Evolutionary conservation across 106 monocot species (phyloP).

Genomic region (Dioscorea zingiberensis): DNA sequence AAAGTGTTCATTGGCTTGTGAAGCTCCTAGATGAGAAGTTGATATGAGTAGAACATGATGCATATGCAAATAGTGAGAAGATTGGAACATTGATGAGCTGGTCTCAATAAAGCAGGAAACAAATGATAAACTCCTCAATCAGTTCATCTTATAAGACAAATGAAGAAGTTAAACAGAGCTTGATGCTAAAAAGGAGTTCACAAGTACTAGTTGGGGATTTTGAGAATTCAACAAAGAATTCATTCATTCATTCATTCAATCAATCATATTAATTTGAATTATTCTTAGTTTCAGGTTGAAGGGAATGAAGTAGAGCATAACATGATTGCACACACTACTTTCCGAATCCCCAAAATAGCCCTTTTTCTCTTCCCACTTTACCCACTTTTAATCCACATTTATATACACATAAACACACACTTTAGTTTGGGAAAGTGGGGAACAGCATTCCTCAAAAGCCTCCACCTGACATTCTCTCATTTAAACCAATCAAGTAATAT

Average conservation of each 20-base stretch:
- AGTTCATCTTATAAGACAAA: background rate
- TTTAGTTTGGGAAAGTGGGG: background rate
- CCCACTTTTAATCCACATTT: background rate
- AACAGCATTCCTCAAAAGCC: background rate
- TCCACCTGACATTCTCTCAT: background rate
- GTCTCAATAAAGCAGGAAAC: conserved; percentile 3
- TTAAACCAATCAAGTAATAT: background rate
- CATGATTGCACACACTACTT: conserved; percentile 8
- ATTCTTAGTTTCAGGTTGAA: background rate
- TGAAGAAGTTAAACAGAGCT: no score
- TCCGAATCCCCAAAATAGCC: conserved; percentile 4
- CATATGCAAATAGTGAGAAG: background rate
- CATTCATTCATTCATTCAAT: background rate
- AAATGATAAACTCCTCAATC: conserved; percentile 3
- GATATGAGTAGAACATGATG: conserved; percentile 1
- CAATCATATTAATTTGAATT: no score
- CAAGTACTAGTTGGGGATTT: no score
- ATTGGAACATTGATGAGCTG: background rate
- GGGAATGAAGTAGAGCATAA: background rate
- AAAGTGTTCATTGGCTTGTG: no score
- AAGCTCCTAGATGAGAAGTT: background rate
- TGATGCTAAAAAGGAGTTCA: no score
- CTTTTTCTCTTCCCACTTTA: conserved; percentile 1
- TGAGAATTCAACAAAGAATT: background rate
- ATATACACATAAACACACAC: no score